phyloP scores from a whole-genome alignment of 2,329 filamentous ascomycete genomes.

The Ophiostoma australiae region DNA sequence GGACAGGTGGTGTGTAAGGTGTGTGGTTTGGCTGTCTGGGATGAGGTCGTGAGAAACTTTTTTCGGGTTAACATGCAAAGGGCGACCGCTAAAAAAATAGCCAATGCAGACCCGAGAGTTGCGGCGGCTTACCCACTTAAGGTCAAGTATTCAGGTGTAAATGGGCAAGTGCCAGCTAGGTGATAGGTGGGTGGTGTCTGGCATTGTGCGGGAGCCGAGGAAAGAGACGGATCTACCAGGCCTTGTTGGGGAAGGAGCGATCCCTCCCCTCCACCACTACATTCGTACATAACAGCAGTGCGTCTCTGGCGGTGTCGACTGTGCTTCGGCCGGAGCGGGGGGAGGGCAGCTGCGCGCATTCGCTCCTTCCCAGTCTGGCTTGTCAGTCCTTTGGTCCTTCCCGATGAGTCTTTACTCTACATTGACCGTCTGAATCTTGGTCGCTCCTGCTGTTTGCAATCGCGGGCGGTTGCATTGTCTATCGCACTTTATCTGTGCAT shows the following conservation, averaged over 20 bases:
- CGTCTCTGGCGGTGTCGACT: conserved; percentile 13
- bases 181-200: conserved; percentile 13
- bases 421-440: neutral
- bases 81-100: conserved; percentile 16
- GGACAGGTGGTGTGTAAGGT: neutral
- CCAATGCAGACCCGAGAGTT: conserved; percentile 11
- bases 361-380: conserved; percentile 19
- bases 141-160: conserved; percentile 17
- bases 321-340: conserved; percentile 11
- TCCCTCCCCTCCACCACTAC: neutral
- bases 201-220: conserved; percentile 20
- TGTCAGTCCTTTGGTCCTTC: conserved; percentile 17
- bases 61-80: conserved; percentile 23
- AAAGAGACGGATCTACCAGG: conserved; percentile 22
- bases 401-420: neutral
- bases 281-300: neutral
- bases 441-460: conserved; percentile 11
- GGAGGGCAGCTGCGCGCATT: conserved; percentile 12
- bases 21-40: conserved; percentile 19
- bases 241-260: conserved; percentile 12
- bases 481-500: neutral
- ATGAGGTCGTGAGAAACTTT: conserved; percentile 27
- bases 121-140: conserved; percentile 12
- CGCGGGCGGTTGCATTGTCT: neutral
- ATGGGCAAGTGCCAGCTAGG: conserved; percentile 9